Conservation (phyloP, 441 rosid genomes). For the Populus hybrid region DNA sequence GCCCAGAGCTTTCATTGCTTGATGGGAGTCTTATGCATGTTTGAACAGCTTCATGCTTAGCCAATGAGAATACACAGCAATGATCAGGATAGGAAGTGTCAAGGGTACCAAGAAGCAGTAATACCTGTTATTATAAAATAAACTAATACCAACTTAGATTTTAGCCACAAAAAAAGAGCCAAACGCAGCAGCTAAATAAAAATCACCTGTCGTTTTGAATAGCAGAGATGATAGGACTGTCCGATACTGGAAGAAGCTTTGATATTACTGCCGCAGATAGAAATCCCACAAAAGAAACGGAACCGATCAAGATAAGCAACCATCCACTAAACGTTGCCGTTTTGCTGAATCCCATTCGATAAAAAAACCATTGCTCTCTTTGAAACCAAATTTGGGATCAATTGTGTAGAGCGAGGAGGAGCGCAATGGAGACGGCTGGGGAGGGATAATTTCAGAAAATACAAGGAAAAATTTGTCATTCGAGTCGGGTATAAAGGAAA, state of each 20-base stretch:
- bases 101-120: conserved; percentile 82
- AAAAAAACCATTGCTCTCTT: neutral
- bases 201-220: conserved; percentile 51
- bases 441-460: neutral
- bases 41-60: conserved; percentile 93
- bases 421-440: neutral
- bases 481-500: neutral
- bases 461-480: neutral
- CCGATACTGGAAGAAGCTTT: conserved; percentile 43
- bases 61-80: conserved; percentile 82
- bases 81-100: conserved; percentile 64
- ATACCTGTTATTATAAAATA: conserved; percentile 48
- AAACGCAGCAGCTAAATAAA: neutral
- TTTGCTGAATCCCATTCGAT: neutral
- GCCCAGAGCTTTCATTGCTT: neutral
- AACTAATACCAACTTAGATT: neutral
- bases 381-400: neutral
- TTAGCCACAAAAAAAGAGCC: neutral
- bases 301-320: conserved; percentile 31
- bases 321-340: conserved; percentile 28
- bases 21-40: conserved; percentile 55
- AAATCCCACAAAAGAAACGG: conserved; percentile 33
- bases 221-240: conserved; percentile 34
- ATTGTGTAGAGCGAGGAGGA: neutral
- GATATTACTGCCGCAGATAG: conserved; percentile 37